Evolutionary conservation across 208 protist genomes (phyloP), one percentile per base, ranked within the genome.

Genomic region (Angomonas ambiguus): DNA sequence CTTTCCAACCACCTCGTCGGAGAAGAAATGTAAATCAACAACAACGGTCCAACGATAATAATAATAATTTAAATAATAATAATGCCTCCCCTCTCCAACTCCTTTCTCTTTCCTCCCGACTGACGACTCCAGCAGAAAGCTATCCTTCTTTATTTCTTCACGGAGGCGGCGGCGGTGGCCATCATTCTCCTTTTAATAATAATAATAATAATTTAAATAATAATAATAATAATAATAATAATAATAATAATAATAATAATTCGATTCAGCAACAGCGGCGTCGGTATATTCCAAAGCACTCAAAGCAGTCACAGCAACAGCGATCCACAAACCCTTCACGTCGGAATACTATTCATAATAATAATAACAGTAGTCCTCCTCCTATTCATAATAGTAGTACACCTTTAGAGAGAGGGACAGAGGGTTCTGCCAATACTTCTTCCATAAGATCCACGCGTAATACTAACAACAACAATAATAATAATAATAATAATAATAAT

Each of bases 171-270:
- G n/a, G n/a, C n/a, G n/a, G n/a, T n/a, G n/a, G n/a, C n/a, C n/a
- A n/a, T n/a, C n/a, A n/a, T n/a, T n/a, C n/a, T n/a, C n/a, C n/a
- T n/a, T n/a, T n/a, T n/a, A n/a, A n/a, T n/a, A n/a, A n/a, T n/a
- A n/a, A n/a, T n/a, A 45, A 16, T 45, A 45, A 45, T 45, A n/a
- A 45, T 45, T n/a, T 16, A 8, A 45, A 45, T 45, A 45, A 45
- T 45, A 45, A 45, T 45, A 45, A 45, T 45, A 45, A 45, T 45
- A 45, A 45, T 45, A 45, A 45, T 45, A 45, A 45, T 45, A 45
- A 45, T 45, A 45, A 45, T 45, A 45, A 45, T 45, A 45, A 45
- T 45, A 45, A 45, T n/a, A 56, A 30, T 27, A 56, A 28, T 27
- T 56, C 24, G 16, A 8, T 27, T 8, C 49, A 10, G 49, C 49